These are phyloP conservation scores for Ambrosiella beaveri DNA, from an alignment of 2,329 filamentous ascomycete species.

Conservation along the genomic window DNA sequence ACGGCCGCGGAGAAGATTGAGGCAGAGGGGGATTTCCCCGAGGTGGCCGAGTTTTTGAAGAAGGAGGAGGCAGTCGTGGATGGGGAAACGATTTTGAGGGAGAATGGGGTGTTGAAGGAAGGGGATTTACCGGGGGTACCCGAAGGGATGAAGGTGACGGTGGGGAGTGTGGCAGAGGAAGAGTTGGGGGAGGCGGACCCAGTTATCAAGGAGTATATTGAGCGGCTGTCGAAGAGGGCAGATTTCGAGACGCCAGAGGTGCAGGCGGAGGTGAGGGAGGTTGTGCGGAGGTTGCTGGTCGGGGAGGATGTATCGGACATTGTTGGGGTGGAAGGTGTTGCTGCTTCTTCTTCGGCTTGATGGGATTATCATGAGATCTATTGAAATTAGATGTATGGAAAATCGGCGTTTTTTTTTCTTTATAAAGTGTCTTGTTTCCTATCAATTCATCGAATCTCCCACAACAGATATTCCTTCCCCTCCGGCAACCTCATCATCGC, in stretches of 20 bases:
- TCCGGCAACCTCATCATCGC: conserved; percentile 35
- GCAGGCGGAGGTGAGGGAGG: conserved; percentile 57
- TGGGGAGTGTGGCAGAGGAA: conserved; percentile 54
- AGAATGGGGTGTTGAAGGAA: conserved; percentile 18
- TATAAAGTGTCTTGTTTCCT: neutral
- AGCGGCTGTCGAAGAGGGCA: conserved; percentile 66
- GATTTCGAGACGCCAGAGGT: conserved; percentile 71
- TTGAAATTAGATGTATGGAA: neutral
- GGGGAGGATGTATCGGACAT: conserved; percentile 43
- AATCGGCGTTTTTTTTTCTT: neutral
- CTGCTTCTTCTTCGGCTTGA: neutral
- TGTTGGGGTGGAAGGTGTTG: neutral
- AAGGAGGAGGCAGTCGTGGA: conserved; percentile 15
- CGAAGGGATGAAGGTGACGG: conserved; percentile 56
- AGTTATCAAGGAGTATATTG: conserved; percentile 70
- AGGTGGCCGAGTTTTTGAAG: conserved; percentile 55
- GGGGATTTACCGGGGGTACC: conserved; percentile 28
- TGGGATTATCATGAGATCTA: neutral
- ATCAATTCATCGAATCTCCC: conserved; percentile 28
- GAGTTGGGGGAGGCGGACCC: conserved; percentile 46
- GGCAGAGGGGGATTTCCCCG: conserved; percentile 59
- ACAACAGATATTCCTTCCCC: conserved; percentile 39
- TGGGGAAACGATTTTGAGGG: conserved; percentile 15
- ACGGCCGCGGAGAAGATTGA: conserved; percentile 70
- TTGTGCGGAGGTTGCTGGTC: conserved; percentile 65